Conservation (phyloP, 192 early-diverging fungal genomes). For the Coemansia sp. region DNA sequence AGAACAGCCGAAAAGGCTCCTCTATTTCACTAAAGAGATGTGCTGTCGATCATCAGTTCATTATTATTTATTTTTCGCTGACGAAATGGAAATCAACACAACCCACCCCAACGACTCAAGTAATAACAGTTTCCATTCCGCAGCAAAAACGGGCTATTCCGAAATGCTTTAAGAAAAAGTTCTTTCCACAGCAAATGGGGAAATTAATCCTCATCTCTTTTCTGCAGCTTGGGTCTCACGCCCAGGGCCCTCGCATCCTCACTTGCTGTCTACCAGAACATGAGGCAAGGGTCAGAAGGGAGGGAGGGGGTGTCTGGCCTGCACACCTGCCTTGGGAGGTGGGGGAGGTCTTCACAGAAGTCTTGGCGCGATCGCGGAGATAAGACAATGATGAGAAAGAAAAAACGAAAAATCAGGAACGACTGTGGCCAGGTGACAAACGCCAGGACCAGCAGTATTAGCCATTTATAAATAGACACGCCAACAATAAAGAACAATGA, state of each 20-base stretch:
- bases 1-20: background rate
- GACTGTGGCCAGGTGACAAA: background rate
- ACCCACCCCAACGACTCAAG: background rate
- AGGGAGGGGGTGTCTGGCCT: background rate
- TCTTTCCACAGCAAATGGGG: background rate
- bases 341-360: background rate
- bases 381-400: background rate
- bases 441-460: background rate
- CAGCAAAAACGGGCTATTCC: background rate
- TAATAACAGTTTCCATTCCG: background rate
- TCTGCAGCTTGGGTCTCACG: background rate
- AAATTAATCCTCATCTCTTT: conserved; percentile 8
- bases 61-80: background rate
- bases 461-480: conserved; percentile 6
- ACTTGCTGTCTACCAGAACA: background rate
- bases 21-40: background rate
- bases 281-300: background rate
- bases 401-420: background rate
- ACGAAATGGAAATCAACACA: conserved; percentile 1
- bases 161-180: background rate
- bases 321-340: background rate
- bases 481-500: background rate
- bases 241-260: background rate
- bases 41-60: background rate
- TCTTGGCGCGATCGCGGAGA: background rate